A percentile compares a stretch with the other conserved stretches of the same genome.
Evolutionary conservation across 1,284 basidiomycete species (phyloP).

Genomic region (Irpex sp.): DNA sequence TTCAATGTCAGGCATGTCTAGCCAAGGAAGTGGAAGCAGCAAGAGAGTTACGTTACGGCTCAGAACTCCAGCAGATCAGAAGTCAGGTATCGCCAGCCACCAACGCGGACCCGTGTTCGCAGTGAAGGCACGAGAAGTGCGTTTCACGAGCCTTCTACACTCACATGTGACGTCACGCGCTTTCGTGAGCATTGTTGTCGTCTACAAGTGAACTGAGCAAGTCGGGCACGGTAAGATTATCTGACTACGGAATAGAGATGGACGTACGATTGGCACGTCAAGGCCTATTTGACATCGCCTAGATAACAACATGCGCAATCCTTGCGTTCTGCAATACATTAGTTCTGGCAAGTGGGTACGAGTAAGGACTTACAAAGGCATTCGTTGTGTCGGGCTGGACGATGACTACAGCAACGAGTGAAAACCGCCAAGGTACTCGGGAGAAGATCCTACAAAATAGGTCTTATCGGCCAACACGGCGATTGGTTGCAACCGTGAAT

Average conservation of each 20-base stretch:
- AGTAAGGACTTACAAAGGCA: constrained; percentile 4
- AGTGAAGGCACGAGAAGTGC: not conserved
- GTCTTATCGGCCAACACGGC: constrained; percentile 5
- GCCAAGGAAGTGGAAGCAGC: not conserved
- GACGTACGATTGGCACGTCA: not conserved
- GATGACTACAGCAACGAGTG: constrained; percentile 4
- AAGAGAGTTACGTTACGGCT: not conserved
- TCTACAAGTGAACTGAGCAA: not conserved
- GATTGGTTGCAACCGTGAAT: constrained; percentile 1
- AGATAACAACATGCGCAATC: not conserved
- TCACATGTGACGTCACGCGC: not conserved
- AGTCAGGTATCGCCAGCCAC: not conserved
- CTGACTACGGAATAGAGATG: not conserved
- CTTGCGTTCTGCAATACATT: not conserved
- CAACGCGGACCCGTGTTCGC: constrained; percentile 1
- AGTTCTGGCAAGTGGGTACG: not conserved
- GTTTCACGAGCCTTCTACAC: not conserved
- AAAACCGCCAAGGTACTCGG: not conserved
- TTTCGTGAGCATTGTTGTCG: not conserved
- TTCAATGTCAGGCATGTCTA: not conserved
- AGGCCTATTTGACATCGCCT: not conserved
- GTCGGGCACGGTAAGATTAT: not conserved
- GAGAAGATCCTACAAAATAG: constrained; percentile 3
- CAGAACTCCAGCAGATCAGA: not conserved
- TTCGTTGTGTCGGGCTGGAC: not conserved